Evolutionary conservation across 1,284 basidiomycete species (phyloP).

Genomic region (Peniophora sp.): DNA sequence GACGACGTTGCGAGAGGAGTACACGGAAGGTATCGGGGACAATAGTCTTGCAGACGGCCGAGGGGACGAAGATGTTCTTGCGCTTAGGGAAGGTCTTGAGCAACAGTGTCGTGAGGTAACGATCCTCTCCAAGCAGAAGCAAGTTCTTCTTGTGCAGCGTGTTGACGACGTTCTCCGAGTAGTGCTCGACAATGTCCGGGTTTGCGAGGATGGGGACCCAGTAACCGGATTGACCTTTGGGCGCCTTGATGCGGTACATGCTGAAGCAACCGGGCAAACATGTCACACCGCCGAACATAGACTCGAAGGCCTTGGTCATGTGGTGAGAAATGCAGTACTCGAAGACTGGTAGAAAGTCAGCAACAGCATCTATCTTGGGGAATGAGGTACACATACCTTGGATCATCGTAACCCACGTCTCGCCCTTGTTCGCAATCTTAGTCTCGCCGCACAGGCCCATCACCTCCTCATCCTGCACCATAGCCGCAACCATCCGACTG

Average conservation of each 20-base stretch:
- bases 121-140: slow-evolving; percentile 96
- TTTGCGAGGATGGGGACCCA: slow-evolving; percentile 99
- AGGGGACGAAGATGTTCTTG: slow-evolving; percentile 98
- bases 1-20: slow-evolving; percentile 90
- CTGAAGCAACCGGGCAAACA: slow-evolving; percentile 99
- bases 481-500: slow-evolving; percentile 87
- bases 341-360: slow-evolving; percentile 56
- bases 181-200: slow-evolving; percentile 95
- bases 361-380: slow-evolving; percentile 6
- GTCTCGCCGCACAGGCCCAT: slow-evolving; percentile 99
- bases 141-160: slow-evolving; percentile 99
- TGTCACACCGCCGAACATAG: slow-evolving; percentile 98
- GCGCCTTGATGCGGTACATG: slow-evolving; percentile 99
- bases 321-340: slow-evolving; percentile 99
- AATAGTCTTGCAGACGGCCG: slow-evolving; percentile 96
- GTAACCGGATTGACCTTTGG: slow-evolving; percentile 87
- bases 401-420: slow-evolving; percentile 98
- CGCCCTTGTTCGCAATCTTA: slow-evolving; percentile 97
- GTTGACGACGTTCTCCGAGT: slow-evolving; percentile 96
- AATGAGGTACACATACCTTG: slow-evolving; percentile 64
- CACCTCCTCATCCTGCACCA: slow-evolving; percentile 94
- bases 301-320: slow-evolving; percentile 98
- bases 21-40: slow-evolving; percentile 95
- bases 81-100: slow-evolving; percentile 98
- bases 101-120: slow-evolving; percentile 93